These are phyloP conservation scores for Kwoniella europaea DNA, from an alignment of 768 basidiomycete species.

Conservation along the genomic window DNA sequence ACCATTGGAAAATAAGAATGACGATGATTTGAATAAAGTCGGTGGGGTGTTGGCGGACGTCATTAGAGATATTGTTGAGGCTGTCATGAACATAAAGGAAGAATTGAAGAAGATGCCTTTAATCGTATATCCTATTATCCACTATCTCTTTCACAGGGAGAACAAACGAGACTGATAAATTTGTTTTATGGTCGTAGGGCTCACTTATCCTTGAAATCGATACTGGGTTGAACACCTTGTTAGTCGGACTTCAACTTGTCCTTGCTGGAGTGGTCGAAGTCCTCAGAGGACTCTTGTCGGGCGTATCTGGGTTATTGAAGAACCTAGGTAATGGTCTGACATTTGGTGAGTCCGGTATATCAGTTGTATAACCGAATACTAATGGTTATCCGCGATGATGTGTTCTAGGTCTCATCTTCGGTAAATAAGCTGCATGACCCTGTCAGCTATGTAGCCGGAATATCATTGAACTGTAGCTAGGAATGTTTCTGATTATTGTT, in stretches of 20 bases:
- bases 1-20: constrained; percentile 5
- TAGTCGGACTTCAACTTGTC: constrained; percentile 31
- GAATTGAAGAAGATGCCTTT: constrained; percentile 29
- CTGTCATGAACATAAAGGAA: constrained; percentile 21
- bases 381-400: background rate
- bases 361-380: background rate
- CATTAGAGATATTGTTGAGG: constrained; percentile 24
- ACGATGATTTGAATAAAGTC: constrained; percentile 24
- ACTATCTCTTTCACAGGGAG: background rate
- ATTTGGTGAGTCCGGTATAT: constrained; percentile 18
- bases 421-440: background rate
- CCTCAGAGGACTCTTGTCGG: constrained; percentile 22
- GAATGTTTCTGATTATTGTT: too few species aligned
- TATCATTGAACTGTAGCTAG: background rate
- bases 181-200: constrained; percentile 14
- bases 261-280: constrained; percentile 23
- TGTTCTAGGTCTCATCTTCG: background rate
- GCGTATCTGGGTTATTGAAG: constrained; percentile 22
- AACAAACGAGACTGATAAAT: background rate
- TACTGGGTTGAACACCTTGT: constrained; percentile 27
- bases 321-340: constrained; percentile 28
- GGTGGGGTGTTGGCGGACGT: constrained; percentile 23
- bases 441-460: background rate
- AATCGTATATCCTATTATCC: constrained; percentile 11
- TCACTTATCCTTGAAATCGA: constrained; percentile 28